Conservation (phyloP, 2,329 filamentous ascomycete species). For the Exophiala viscosa region DNA sequence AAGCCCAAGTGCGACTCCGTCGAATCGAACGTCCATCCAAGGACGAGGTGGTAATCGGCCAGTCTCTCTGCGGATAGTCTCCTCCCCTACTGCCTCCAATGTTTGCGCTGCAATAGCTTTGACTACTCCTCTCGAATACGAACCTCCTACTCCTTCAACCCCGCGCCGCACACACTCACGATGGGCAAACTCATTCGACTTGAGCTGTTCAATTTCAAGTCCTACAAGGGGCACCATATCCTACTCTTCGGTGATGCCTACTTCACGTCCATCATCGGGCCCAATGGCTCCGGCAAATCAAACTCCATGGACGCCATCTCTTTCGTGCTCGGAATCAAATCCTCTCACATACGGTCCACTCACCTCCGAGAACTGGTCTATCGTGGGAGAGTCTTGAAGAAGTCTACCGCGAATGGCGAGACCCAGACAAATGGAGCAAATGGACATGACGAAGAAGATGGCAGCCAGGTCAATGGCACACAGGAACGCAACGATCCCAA, state of each 20-base stretch:
- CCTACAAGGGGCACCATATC: slow-evolving; percentile 94
- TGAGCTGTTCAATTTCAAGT: slow-evolving; percentile 98
- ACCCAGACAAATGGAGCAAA: slow-evolving; percentile 55
- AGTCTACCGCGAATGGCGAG: slow-evolving; percentile 87
- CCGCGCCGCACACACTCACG: slow-evolving; percentile 36
- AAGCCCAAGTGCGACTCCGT: too few species aligned
- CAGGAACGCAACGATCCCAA: slow-evolving; percentile 72
- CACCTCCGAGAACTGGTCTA: slow-evolving; percentile 95
- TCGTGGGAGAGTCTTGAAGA: slow-evolving; percentile 86
- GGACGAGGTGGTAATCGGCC: too few species aligned
- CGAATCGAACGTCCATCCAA: too few species aligned
- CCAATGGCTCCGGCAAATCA: slow-evolving; percentile 98
- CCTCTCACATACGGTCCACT: slow-evolving; percentile 90
- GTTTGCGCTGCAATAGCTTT: not conserved
- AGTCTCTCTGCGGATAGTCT: not conserved
- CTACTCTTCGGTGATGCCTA: slow-evolving; percentile 96
- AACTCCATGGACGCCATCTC: slow-evolving; percentile 99
- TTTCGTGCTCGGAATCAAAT: slow-evolving; percentile 97
- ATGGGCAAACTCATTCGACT: slow-evolving; percentile 97
- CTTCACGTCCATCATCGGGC: slow-evolving; percentile 98
- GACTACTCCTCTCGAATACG: too few species aligned
- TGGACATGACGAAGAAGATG: slow-evolving; percentile 61
- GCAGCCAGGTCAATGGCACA: slow-evolving; percentile 57
- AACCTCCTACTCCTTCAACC: not conserved
- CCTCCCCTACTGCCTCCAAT: not conserved